A percentile compares a stretch with the other conserved stretches of the same genome.
Evolutionary conservation across 2,329 filamentous ascomycete species (phyloP).

Genomic region (Colletotrichum neosansevieriae): DNA sequence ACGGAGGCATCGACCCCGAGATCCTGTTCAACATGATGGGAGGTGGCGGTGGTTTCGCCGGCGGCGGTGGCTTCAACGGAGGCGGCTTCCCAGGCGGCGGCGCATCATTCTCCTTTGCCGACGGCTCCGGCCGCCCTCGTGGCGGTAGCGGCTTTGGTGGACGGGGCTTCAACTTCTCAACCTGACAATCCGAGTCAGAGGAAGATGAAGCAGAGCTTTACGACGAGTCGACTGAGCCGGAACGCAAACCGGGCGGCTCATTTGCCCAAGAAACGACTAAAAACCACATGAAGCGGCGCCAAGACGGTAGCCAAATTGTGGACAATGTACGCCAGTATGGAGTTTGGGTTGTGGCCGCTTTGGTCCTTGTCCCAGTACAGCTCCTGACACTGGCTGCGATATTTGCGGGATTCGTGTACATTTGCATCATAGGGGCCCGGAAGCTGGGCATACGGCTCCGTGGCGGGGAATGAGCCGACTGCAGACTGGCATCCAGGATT

Average conservation of each 20-base stretch:
- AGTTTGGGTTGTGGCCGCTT: constrained; percentile 55
- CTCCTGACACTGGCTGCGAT: constrained; percentile 54
- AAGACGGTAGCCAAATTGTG: constrained; percentile 54
- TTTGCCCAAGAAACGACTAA: constrained; percentile 46
- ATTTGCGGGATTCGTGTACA: constrained; percentile 54
- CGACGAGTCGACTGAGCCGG: constrained; percentile 47
- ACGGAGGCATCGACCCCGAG: constrained; percentile 78
- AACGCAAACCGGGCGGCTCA: constrained; percentile 43
- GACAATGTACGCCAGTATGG: constrained; percentile 57
- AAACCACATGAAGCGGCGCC: constrained; percentile 48
- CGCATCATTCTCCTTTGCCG: constrained; percentile 70
- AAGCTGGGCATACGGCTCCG: constrained; percentile 38
- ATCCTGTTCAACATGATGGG: constrained; percentile 90
- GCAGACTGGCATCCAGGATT: constrained; percentile 28
- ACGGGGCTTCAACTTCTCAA: constrained; percentile 56
- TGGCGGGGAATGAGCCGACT: constrained; percentile 36
- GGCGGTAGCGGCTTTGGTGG: constrained; percentile 51
- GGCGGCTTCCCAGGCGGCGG: constrained; percentile 65
- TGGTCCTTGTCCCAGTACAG: constrained; percentile 61
- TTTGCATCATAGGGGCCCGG: constrained; percentile 49
- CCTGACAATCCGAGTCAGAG: constrained; percentile 60
- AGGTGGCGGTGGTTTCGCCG: constrained; percentile 63
- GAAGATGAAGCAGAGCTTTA: constrained; percentile 49
- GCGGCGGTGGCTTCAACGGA: constrained; percentile 59
- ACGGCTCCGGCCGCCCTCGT: constrained; percentile 51